Evolutionary conservation across 148 eudicot genomes (phyloP), one percentile per base, ranked within the genome.

Genomic region (Rhododendron mucronatum): DNA sequence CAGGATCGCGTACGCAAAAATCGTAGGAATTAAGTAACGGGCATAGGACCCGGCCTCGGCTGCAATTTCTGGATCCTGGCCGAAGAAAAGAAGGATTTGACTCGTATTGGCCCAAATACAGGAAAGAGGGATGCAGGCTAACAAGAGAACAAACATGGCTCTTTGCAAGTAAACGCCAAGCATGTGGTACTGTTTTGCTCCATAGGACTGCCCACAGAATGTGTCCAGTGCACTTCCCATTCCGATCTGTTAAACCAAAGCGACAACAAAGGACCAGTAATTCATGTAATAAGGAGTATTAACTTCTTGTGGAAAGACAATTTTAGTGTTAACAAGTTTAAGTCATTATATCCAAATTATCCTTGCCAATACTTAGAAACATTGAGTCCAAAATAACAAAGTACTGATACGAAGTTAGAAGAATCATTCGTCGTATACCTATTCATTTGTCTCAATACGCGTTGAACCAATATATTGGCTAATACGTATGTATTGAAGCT

Each of bases 101-200:
- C 84, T 90, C 5, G 96, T 85, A 26, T 93, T 88, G 9, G 87
- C 91, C 96, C 96, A 93, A 9, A 91, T 88, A 33, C 86, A 41
- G 3, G 93, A 90, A 9, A 93, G 88, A 10, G 96, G 96, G 33
- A 93, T 69, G 84, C 94, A 89, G 11, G 84, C 88, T 1, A 90
- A 71, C 23, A 89, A 81, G 37, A 93, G 88, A 7, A 93, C 92
- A 57, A 92, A 5, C 93, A 92, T 93, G 63, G 94, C 96, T 78
- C 94, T 90, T 73, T 93, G 94, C 91, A 84, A 89, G 88, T 92
- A 90, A 74, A 93, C 89, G 11, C 96, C 96, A 47, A 93, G 90
- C 90, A 91, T 79, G 41, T 90, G 91, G 89, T 93, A 92, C 51
- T 93, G 92, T 59, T 87, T 87, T 21, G 93, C 93, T n/a, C 93